Conservation (phyloP, 352 stramenopile species). For the Pythium myriotylum region DNA sequence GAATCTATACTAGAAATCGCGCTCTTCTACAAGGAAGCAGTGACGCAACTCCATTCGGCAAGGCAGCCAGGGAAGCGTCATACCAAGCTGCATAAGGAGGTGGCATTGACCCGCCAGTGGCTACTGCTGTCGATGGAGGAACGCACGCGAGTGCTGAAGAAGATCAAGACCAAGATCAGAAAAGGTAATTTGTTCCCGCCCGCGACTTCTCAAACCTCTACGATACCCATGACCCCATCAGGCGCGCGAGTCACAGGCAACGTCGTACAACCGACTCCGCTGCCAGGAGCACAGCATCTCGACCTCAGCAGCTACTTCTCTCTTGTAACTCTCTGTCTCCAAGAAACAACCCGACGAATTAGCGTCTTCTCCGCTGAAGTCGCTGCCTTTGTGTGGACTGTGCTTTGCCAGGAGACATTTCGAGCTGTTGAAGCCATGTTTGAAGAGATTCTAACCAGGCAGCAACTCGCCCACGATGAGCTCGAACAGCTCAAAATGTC, state of each 20-base stretch:
- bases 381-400: slow-evolving; percentile 33
- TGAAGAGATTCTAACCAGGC: slow-evolving; percentile 16
- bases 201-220: too few species aligned
- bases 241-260: too few species aligned
- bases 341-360: slow-evolving; percentile 37
- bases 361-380: slow-evolving; percentile 41
- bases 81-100: neutral
- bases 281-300: neutral
- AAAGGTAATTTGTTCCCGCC: too few species aligned
- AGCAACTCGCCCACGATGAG: slow-evolving; percentile 12
- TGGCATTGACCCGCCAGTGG: slow-evolving; percentile 21
- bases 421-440: slow-evolving; percentile 10
- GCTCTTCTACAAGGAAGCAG: slow-evolving; percentile 37
- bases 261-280: neutral
- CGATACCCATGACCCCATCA: too few species aligned
- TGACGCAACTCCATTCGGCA: slow-evolving; percentile 6
- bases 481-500: slow-evolving; percentile 29
- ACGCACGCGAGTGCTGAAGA: slow-evolving; percentile 15
- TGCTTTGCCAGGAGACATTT: slow-evolving; percentile 34
- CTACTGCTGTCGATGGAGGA: slow-evolving; percentile 8
- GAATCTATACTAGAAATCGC: slow-evolving; percentile 39
- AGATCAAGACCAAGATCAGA: slow-evolving; percentile 22
- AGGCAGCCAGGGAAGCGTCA: neutral
- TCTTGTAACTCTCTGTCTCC: slow-evolving; percentile 38
- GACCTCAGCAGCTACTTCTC: slow-evolving; percentile 30